Percentiles rank a stretch among this genome's conserved stretches.
Conservation (phyloP, 495 filamentous ascomycete species). For the Xylaria intraflava region DNA sequence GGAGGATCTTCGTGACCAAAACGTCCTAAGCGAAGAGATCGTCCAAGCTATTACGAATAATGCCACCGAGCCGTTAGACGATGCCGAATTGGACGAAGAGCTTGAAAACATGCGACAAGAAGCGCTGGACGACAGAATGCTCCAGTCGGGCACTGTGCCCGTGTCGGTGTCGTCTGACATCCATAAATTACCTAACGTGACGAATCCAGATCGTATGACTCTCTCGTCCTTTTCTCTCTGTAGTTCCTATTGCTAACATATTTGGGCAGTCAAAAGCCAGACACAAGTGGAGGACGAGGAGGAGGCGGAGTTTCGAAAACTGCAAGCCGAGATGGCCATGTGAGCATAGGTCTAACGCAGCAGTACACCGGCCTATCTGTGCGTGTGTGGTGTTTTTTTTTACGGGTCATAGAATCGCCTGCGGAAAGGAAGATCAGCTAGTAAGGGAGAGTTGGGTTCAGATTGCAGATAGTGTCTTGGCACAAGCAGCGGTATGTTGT, state of each 20-base stretch:
- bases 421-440: slow-evolving; percentile 7
- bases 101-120: slow-evolving; percentile 75
- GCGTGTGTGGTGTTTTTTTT: slow-evolving; percentile 1
- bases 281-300: slow-evolving; percentile 72
- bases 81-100: slow-evolving; percentile 75
- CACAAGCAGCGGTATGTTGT: slow-evolving; percentile 4
- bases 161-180: slow-evolving; percentile 63
- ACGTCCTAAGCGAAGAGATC: slow-evolving; percentile 88
- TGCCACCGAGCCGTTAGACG: slow-evolving; percentile 69
- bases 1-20: slow-evolving; percentile 89
- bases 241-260: slow-evolving; percentile 20
- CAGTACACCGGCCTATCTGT: slow-evolving; percentile 1
- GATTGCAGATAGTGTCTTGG: slow-evolving; percentile 1
- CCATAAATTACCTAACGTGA: slow-evolving; percentile 62
- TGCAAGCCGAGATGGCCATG: slow-evolving; percentile 98
- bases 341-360: slow-evolving; percentile 33
- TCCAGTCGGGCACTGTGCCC: slow-evolving; percentile 68
- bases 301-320: slow-evolving; percentile 85
- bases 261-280: slow-evolving; percentile 51
- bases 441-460: slow-evolving; percentile 3
- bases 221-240: background rate
- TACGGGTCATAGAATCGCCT: slow-evolving; percentile 3
- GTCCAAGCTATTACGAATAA: slow-evolving; percentile 68
- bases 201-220: slow-evolving; percentile 67
- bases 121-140: slow-evolving; percentile 87